These are phyloP conservation scores for Biscogniauxia marginata DNA, from an alignment of 2,329 filamentous ascomycete genomes.

Conservation along the genomic window DNA sequence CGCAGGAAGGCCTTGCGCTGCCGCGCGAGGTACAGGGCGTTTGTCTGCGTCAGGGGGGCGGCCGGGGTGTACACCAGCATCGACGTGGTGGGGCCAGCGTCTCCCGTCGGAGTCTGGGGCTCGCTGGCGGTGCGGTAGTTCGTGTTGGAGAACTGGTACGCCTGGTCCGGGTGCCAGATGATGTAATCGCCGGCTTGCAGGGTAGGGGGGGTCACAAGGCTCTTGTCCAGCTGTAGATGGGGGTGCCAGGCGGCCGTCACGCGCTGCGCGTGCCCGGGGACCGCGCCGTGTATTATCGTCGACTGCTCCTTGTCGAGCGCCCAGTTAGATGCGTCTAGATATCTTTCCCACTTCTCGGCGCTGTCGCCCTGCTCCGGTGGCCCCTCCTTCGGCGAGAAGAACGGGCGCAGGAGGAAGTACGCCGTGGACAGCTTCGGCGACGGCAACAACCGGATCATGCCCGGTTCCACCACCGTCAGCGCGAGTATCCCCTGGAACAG, in stretches of 20 bases:
- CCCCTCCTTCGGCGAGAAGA: slow-evolving; percentile 47
- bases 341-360: slow-evolving; percentile 45
- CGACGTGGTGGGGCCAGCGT: slow-evolving; percentile 32
- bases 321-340: slow-evolving; percentile 44
- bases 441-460: slow-evolving; percentile 47
- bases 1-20: slow-evolving; percentile 57
- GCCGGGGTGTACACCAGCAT: slow-evolving; percentile 57
- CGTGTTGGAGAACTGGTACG: slow-evolving; percentile 49
- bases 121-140: slow-evolving; percentile 36
- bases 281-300: slow-evolving; percentile 58
- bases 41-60: slow-evolving; percentile 56
- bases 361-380: slow-evolving; percentile 35
- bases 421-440: slow-evolving; percentile 48
- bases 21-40: slow-evolving; percentile 55
- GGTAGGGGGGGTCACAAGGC: slow-evolving; percentile 54
- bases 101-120: slow-evolving; percentile 24
- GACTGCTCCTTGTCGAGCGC: slow-evolving; percentile 47
- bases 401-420: slow-evolving; percentile 50
- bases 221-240: slow-evolving; percentile 51
- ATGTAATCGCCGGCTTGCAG: slow-evolving; percentile 57
- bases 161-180: slow-evolving; percentile 57
- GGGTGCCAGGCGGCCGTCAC: slow-evolving; percentile 59
- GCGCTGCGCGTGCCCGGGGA: slow-evolving; percentile 57
- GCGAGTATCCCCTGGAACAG: slow-evolving; percentile 59
- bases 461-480: slow-evolving; percentile 49